A percentile compares a stretch with the other conserved stretches of the same genome.
Conservation (phyloP, 2,329 filamentous ascomycete genomes). For the Colletotrichum eleusines region DNA sequence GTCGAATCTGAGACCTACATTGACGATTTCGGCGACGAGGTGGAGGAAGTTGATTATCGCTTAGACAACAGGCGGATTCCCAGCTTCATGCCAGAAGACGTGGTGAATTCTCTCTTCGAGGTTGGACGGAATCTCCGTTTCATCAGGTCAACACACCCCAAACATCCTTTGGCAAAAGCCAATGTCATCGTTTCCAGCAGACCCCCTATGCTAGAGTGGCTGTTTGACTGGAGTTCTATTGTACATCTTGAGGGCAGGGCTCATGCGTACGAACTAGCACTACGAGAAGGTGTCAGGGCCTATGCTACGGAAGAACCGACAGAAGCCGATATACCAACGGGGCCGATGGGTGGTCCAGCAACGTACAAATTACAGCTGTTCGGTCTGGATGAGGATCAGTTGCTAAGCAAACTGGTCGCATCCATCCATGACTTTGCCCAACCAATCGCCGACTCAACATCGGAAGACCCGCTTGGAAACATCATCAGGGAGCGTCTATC, state of each 20-base stretch:
- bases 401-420: conserved; percentile 61
- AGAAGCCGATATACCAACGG: background rate
- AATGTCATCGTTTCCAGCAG: conserved; percentile 59
- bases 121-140: conserved; percentile 82
- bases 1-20: conserved; percentile 66
- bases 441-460: conserved; percentile 46
- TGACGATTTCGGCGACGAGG: conserved; percentile 70
- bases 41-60: conserved; percentile 70
- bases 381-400: conserved; percentile 59
- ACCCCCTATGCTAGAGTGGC: conserved; percentile 74
- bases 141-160: conserved; percentile 75
- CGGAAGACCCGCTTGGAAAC: conserved; percentile 42
- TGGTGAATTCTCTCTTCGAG: conserved; percentile 81
- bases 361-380: conserved; percentile 59
- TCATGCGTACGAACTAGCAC: conserved; percentile 61
- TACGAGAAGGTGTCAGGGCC: conserved; percentile 51
- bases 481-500: conserved; percentile 51
- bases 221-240: conserved; percentile 79
- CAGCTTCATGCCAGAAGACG: conserved; percentile 76
- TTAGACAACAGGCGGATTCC: conserved; percentile 77
- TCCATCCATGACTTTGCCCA: conserved; percentile 63
- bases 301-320: background rate
- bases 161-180: conserved; percentile 74
- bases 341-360: background rate
- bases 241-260: conserved; percentile 72